These are phyloP conservation scores for Colletotrichum theobromicola DNA, from an alignment of 2,329 filamentous ascomycete species.

Conservation along the genomic window DNA sequence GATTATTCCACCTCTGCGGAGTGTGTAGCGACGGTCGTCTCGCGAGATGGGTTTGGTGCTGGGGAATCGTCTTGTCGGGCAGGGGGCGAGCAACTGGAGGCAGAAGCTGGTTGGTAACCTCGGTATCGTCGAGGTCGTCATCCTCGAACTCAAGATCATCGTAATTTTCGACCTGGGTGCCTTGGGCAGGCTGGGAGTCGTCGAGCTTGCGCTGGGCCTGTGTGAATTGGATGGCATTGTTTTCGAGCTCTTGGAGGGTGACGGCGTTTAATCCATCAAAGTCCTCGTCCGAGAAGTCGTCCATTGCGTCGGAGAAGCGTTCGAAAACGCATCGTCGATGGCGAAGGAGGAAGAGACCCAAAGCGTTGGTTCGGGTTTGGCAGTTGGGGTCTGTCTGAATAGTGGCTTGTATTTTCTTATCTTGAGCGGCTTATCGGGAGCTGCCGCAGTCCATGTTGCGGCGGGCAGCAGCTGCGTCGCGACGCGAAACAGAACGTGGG, in stretches of 20 bases:
- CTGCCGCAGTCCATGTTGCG: neutral
- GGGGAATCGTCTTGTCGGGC: constrained; percentile 40
- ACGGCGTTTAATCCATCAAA: constrained; percentile 65
- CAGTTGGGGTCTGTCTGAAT: neutral
- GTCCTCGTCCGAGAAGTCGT: constrained; percentile 69
- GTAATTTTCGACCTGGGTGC: constrained; percentile 31
- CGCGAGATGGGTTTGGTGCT: constrained; percentile 32
- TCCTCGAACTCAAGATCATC: constrained; percentile 56
- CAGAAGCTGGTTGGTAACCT: constrained; percentile 57
- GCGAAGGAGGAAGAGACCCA: neutral
- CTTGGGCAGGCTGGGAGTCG: constrained; percentile 26
- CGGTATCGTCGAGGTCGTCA: constrained; percentile 63
- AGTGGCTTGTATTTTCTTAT: constrained; percentile 10
- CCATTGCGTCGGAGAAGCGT: constrained; percentile 37
- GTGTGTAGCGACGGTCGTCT: constrained; percentile 2
- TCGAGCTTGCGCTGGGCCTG: constrained; percentile 46
- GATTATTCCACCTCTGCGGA: constrained; percentile 40
- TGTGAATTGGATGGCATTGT: constrained; percentile 66
- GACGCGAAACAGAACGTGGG: neutral
- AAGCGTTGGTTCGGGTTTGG: neutral
- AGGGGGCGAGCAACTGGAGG: constrained; percentile 41
- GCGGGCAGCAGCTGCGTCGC: neutral
- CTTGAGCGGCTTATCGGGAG: neutral
- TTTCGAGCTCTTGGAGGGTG: constrained; percentile 66
- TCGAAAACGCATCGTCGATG: neutral